Evolutionary conservation across 2,329 filamentous ascomycete genomes (phyloP).

Genomic region (Pseudogymnoascus sp.): DNA sequence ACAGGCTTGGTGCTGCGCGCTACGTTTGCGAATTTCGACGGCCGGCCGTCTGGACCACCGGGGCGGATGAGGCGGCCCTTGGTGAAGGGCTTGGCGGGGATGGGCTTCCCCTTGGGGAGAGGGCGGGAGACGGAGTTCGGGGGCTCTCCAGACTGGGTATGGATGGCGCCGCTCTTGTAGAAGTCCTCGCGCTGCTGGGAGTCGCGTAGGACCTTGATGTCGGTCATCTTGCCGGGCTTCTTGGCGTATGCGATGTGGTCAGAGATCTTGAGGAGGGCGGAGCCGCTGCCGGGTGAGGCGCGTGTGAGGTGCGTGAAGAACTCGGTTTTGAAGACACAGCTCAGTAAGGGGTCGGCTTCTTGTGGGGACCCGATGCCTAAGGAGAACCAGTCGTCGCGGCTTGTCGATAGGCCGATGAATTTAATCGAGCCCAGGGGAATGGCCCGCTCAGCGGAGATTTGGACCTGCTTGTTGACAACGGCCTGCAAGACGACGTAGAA

Average conservation of each 20-base stretch:
- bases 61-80: constrained; percentile 87
- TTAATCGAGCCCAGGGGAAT: constrained; percentile 84
- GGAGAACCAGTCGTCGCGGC: constrained; percentile 95
- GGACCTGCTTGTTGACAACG: constrained; percentile 71
- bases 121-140: constrained; percentile 75
- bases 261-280: constrained; percentile 69
- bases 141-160: constrained; percentile 77
- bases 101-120: constrained; percentile 78
- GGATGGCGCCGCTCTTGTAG: constrained; percentile 90
- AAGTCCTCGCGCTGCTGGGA: constrained; percentile 67
- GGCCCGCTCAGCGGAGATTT: constrained; percentile 73
- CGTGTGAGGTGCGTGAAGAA: constrained; percentile 87
- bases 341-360: constrained; percentile 87
- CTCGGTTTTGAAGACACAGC: constrained; percentile 93
- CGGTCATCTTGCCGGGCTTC: constrained; percentile 87
- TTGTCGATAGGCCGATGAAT: constrained; percentile 70
- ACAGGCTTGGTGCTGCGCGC: constrained; percentile 30
- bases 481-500: constrained; percentile 85
- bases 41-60: constrained; percentile 75
- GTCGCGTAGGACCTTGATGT: constrained; percentile 87
- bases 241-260: constrained; percentile 91
- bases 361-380: constrained; percentile 83
- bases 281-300: constrained; percentile 63
- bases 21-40: constrained; percentile 59
- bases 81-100: constrained; percentile 84